These are phyloP conservation scores for Cinchona pubescens DNA, from an alignment of 257 asterid genomes.

Conservation along the genomic window DNA sequence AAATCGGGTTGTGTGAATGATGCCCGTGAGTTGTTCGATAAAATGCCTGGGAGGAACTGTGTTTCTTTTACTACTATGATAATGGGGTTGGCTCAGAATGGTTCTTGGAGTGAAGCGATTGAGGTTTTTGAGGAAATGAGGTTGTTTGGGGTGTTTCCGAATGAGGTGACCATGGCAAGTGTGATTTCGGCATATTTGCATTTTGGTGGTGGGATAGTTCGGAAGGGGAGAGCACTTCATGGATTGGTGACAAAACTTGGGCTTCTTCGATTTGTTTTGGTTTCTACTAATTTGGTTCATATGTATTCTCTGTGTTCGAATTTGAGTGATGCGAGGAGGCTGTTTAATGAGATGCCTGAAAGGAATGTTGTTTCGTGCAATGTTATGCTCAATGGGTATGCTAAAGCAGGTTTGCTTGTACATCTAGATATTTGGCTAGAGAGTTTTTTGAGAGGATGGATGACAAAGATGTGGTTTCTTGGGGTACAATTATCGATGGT, in stretches of 20 bases:
- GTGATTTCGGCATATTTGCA: conserved; percentile 59
- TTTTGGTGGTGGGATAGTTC: conserved; percentile 23
- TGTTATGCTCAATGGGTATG: conserved; percentile 87
- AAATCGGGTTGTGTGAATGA: conserved; percentile 45
- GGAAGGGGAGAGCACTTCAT: conserved; percentile 52
- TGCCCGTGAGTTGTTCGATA: conserved; percentile 66
- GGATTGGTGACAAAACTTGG: conserved; percentile 75
- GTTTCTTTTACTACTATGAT: conserved; percentile 82
- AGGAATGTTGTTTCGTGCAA: conserved; percentile 78
- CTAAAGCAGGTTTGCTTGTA: conserved; percentile 58
- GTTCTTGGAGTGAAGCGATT: conserved; percentile 44
- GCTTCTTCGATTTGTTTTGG: conserved; percentile 44
- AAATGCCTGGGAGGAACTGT: conserved; percentile 59
- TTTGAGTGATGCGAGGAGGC: conserved; percentile 44
- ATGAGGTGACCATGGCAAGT: conserved; percentile 77
- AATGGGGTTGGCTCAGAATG: conserved; percentile 63
- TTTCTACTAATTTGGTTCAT: conserved; percentile 70
- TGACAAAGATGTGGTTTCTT: conserved; percentile 70
- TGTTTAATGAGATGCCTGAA: conserved; percentile 55
- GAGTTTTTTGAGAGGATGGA: conserved; percentile 60
- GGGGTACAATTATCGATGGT: conserved; percentile 87
- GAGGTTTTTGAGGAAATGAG: conserved; percentile 64
- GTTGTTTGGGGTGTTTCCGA: conserved; percentile 52
- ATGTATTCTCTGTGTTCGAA: conserved; percentile 43
- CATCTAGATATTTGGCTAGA: conserved; percentile 45